Evolutionary conservation across 176 grass and related monocot species (phyloP), one percentile per base, ranked within the genome.

Genomic region (Thalia dealbata): DNA sequence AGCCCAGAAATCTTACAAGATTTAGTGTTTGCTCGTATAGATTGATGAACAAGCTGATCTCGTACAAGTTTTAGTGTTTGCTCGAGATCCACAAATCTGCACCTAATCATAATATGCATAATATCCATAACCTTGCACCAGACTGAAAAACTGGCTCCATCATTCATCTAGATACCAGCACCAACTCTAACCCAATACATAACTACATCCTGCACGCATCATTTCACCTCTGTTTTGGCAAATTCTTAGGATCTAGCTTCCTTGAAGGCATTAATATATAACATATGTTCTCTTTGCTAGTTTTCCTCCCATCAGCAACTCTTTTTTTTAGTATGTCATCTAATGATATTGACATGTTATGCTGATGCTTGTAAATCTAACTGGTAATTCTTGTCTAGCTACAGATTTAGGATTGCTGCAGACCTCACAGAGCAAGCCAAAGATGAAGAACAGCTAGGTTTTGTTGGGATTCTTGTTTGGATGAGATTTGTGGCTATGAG

Each of bases 391-490:
- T 55, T 81, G 6, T 82, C 84, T 38, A 64, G 67, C 18, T 23
- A 58, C 81, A 99, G 90, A 75, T 99, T 99, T 61, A 99, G 91
- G 78, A 87, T 88, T 72, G 95, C 87, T 75, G 90, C 95, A 77
- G 90, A 87, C 93, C 79, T 99, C 69, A 71, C 78, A 67, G 85
- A 86, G 32, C 61, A 99, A 87, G 87, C 83, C 54, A 92, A 55
- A 84, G 79, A 87, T 81, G 73, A 81, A 74, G 90, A 90, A 70
- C 58, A 80, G 64, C 63, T 84, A 25, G 95, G 95, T 61, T 67
- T 99, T 76, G 83, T 78, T 85, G 95, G 90, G 61, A 72, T 99
- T 79, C 82, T 99, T 62, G 90, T 93, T 85, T 99, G 95, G 95
- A 81, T 93, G 82, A 91, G 90, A 63, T 99, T 93, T 76, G 93